These are phyloP conservation scores for Aureobasidium sp. DNA, from an alignment of 2,329 filamentous ascomycete species.

Conservation along the genomic window DNA sequence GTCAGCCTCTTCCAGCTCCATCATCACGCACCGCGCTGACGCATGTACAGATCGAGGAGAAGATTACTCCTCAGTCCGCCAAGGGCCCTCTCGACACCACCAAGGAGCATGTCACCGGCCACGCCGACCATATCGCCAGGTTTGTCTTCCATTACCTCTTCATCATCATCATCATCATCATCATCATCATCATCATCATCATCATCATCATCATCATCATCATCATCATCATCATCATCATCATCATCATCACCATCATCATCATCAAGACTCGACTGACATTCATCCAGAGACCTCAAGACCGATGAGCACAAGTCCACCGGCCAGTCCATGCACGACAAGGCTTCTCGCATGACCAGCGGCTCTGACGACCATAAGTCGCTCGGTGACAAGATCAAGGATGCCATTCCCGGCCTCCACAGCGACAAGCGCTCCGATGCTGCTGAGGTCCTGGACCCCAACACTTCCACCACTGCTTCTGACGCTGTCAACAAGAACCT, in stretches of 20 bases:
- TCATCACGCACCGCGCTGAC: not conserved
- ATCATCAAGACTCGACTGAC: not conserved
- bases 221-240: not conserved
- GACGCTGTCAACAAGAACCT: constrained; percentile 10
- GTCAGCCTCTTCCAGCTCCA: not conserved
- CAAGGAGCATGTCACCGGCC: constrained; percentile 7
- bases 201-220: not conserved
- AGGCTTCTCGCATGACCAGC: constrained; percentile 7
- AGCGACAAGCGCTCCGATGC: constrained; percentile 3
- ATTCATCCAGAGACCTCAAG: constrained; percentile 8
- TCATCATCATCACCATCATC: not conserved
- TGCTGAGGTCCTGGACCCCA: constrained; percentile 5
- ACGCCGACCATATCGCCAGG: constrained; percentile 7
- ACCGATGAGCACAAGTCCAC: constrained; percentile 9
- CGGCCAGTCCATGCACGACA: constrained; percentile 9
- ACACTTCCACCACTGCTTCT: constrained; percentile 4
- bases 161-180: not conserved
- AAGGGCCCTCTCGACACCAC: constrained; percentile 6
- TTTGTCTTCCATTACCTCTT: not conserved
- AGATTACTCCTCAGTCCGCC: constrained; percentile 6
- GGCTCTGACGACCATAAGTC: not conserved
- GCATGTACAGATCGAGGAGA: not conserved
- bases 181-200: not conserved
- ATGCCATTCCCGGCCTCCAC: constrained; percentile 10
- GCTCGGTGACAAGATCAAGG: constrained; percentile 10